Evolutionary conservation across 352 stramenopile genomes (phyloP), one percentile per base, ranked within the genome.

Genomic region (Pythium rishiriense): DNA sequence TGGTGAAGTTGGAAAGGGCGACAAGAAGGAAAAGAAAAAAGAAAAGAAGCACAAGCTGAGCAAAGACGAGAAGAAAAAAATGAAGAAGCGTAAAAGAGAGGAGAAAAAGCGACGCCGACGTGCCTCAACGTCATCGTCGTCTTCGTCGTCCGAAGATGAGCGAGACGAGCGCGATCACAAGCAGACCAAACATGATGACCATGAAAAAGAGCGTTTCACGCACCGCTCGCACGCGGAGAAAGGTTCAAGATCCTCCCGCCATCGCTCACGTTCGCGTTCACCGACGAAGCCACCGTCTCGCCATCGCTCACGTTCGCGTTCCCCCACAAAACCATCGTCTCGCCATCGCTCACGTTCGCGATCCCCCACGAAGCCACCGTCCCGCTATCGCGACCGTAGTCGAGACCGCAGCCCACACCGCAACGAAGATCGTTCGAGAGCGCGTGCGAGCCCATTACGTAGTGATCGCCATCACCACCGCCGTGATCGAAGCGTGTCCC

Each of bases 1-100:
- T 69, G 97, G 97, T 3, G 83, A 96, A 58, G 22, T 96, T 7
- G 55, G 62, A 5, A 50, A 33, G 33, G 63, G n/a, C 4, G 24
- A 62, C n/a, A 70, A 64, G 48, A 70, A 73, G 37, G 51, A 65
- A 11, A 43, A 67, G 19, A 61, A 62, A 8, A 64, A 75, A 41
- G 70, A 76, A 21, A 64, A 59, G 22, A 56, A 70, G 15, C 64
- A 78, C 25, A 63, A 73, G 17, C 60, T 68, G 51, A 76, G 75
- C 49, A 61, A 73, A 37, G 56, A 73, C 31, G 76, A 77, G 47
- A 80, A 73, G 47, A 68, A 70, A 26, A 64, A 52, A 54, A 79
- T 71, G 58, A 66, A 76, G 42, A 78, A 43, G 48, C 33, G 25
- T 12, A 63, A 58, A n/a, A 49, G 41, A 33, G 52, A 64, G 15